Conservation (phyloP, 2,329 filamentous ascomycete genomes). For the Aspergillus hiratsukae region DNA sequence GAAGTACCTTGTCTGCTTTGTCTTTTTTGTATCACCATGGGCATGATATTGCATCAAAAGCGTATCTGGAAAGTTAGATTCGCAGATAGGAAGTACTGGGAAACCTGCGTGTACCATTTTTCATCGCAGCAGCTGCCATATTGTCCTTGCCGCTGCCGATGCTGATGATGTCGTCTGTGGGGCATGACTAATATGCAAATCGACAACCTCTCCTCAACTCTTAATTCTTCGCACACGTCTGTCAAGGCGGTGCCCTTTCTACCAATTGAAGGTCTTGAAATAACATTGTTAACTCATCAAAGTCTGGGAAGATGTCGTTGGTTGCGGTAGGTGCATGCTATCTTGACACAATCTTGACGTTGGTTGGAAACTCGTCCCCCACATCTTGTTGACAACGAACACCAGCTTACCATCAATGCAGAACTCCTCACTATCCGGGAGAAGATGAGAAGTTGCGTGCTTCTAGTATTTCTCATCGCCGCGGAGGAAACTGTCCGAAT, state of each 20-base stretch:
- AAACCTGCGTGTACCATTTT: not conserved
- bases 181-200: constrained; percentile 21
- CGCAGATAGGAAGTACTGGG: not conserved
- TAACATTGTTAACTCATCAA: not conserved
- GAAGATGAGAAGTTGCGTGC: constrained; percentile 73
- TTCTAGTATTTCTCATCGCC: constrained; percentile 52
- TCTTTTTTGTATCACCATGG: not conserved
- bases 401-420: constrained; percentile 8
- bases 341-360: constrained; percentile 66
- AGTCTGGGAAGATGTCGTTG: constrained; percentile 45
- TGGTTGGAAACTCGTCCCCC: constrained; percentile 22
- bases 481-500: constrained; percentile 71
- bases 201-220: constrained; percentile 1
- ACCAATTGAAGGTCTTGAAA: not conserved
- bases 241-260: not conserved
- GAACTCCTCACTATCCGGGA: constrained; percentile 54
- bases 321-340: constrained; percentile 65
- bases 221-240: not conserved
- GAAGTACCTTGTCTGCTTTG: not conserved
- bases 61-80: not conserved
- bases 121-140: not conserved
- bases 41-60: not conserved
- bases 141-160: not conserved
- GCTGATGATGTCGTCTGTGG: constrained; percentile 6
- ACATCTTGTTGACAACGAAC: not conserved